These are phyloP conservation scores for Mycena latifolia DNA, from an alignment of 768 basidiomycete genomes.

Conservation along the genomic window DNA sequence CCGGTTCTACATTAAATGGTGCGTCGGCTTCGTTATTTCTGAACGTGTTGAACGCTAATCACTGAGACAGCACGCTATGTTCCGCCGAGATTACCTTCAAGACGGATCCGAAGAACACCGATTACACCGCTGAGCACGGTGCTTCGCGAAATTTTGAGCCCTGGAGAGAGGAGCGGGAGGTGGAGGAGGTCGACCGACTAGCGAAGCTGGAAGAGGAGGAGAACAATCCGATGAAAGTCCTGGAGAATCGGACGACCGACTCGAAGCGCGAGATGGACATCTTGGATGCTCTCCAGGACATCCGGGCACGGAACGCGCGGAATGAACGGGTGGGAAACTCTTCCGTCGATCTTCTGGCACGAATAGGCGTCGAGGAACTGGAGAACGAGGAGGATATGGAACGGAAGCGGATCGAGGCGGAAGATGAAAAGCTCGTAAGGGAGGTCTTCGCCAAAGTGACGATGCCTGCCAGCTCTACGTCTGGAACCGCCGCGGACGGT, in stretches of 20 bases:
- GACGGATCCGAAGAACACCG: slow-evolving; percentile 98
- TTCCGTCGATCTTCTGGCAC: slow-evolving; percentile 73
- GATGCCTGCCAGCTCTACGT: slow-evolving; percentile 49
- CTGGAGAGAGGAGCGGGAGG: slow-evolving; percentile 87
- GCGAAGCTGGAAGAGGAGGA: slow-evolving; percentile 92
- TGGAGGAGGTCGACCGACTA: slow-evolving; percentile 86
- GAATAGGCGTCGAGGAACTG: slow-evolving; percentile 74
- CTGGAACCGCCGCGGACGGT: slow-evolving; percentile 33
- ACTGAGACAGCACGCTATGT: slow-evolving; percentile 80
- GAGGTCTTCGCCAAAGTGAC: slow-evolving; percentile 87
- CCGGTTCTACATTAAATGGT: slow-evolving; percentile 94
- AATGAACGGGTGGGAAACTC: slow-evolving; percentile 86
- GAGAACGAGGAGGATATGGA: slow-evolving; percentile 84
- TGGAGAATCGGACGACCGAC: slow-evolving; percentile 93
- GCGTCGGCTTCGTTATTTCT: slow-evolving; percentile 39
- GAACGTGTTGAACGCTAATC: slow-evolving; percentile 30
- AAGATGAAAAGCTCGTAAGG: slow-evolving; percentile 92
- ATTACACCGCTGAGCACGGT: slow-evolving; percentile 94
- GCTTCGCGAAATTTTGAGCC: slow-evolving; percentile 98
- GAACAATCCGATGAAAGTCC: slow-evolving; percentile 96
- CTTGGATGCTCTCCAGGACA: slow-evolving; percentile 94
- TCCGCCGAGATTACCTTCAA: slow-evolving; percentile 99
- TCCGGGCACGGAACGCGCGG: slow-evolving; percentile 86
- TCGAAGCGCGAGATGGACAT: slow-evolving; percentile 99
- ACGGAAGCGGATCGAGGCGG: slow-evolving; percentile 81